phyloP scores from a whole-genome alignment of 1,284 basidiomycete species.

The Limonomyces culmigenus region DNA sequence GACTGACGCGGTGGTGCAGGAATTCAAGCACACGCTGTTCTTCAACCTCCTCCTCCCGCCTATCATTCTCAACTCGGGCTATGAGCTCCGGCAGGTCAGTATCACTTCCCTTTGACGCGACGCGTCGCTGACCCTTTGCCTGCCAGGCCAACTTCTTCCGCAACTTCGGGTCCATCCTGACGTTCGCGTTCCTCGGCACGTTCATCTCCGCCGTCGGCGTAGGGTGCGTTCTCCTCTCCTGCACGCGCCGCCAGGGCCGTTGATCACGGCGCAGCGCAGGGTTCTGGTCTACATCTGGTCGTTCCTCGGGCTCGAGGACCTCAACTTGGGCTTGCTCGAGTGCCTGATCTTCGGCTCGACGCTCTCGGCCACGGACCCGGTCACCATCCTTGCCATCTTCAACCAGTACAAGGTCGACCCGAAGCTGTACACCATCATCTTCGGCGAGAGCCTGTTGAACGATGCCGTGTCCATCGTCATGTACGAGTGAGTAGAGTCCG shows the following conservation, averaged over 20 bases:
- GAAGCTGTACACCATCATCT: conserved; percentile 94
- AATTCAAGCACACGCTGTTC: conserved; percentile 94
- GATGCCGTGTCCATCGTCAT: conserved; percentile 99
- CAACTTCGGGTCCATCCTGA: conserved; percentile 93
- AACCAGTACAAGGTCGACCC: conserved; percentile 98
- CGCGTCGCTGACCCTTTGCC: conserved; percentile 1
- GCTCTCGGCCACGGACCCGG: conserved; percentile 93
- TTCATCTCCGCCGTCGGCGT: conserved; percentile 95
- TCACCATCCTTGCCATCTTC: conserved; percentile 97
- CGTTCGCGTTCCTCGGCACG: conserved; percentile 92
- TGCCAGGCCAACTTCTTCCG: conserved; percentile 89
- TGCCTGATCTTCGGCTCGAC: conserved; percentile 96
- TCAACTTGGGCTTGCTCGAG: conserved; percentile 72
- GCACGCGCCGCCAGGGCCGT: not conserved
- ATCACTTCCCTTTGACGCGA: not conserved
- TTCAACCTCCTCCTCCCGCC: conserved; percentile 95
- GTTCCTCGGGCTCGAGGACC: conserved; percentile 75
- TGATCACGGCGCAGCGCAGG: conserved; percentile 29
- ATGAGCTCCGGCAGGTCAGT: conserved; percentile 84
- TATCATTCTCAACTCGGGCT: conserved; percentile 96
- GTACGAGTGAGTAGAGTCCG: conserved; percentile 76
- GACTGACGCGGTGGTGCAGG: conserved; percentile 25
- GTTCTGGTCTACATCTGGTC: conserved; percentile 94
- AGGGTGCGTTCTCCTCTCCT: conserved; percentile 43
- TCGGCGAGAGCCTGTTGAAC: conserved; percentile 93